Evolutionary conservation across 2,329 filamentous ascomycete genomes (phyloP), one percentile per base, ranked within the genome.

Genomic region (Aspergillus pseudonomiae): DNA sequence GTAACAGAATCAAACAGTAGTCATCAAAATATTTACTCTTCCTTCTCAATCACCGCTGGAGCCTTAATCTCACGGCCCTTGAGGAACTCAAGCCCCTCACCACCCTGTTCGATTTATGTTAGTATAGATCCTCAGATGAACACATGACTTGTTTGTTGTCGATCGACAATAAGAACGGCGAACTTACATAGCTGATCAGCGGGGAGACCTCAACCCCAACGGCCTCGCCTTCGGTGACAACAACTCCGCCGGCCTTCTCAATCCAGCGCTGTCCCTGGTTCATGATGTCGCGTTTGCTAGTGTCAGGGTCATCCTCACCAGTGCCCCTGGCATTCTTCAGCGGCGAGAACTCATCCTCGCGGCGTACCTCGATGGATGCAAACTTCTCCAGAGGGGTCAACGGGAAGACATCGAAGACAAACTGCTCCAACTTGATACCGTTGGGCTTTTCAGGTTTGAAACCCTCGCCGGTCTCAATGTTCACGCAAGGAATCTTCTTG

Each of bases 361-460:
- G 92, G 79, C 89, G 92, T 59, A 99, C 95, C 81, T 99, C 95
- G 82, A 98, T 90, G 80, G 90, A 96, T 28, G 94, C 95, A 75
- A 99, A 99, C 81, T 96, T 93, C 69, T 89, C 86, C 67, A 99
- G 88, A 21, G 89, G 83, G 59, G 96, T 84, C 84, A 94, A 86
- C 65, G 94, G 94, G 85, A 99, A 99, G 75, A 96, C 95, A 77
- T 99, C 95, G 76, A 99, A 99, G 65, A 99, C 94, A 73, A 98
- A 99, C 81, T 98, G 95, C 85, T 99, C 95, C 45, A 99, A 88
- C 85, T 99, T 99, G 86, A 99, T 94, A 70, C 95, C 95, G 76
- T 99, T 99, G 68, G 95, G 93, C 83, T 93, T 95, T 78, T 93
- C 89, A 3, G 94, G 93, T 86, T 97, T 97, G 79, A 97, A 84